Evolutionary conservation across 1,284 basidiomycete species (phyloP), one percentile per base, ranked within the genome.

Genomic region (Malassezia nana): DNA sequence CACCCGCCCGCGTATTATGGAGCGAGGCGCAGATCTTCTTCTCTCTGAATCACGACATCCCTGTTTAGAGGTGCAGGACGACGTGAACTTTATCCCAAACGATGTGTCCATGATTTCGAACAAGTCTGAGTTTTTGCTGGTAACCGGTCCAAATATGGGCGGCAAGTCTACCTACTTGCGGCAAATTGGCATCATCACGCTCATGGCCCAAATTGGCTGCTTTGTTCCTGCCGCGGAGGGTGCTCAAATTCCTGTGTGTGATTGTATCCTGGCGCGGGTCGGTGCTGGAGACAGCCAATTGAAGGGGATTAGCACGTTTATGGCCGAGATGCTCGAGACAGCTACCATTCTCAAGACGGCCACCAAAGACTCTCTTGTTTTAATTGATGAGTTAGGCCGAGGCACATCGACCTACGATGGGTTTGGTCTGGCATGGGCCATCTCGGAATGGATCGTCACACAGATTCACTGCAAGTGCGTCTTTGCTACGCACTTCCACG

Each of bases 361-460:
- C 2, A 88, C 89, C 0, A 83, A 83, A 62, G 84, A 98, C 75
- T 95, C 90, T 1, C 78, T 99, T 38, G 87, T 99, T 62, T 94
- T 99, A 72, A 98, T 99, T 52, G 94, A 99, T 75, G 94, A 99
- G 75, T 82, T 99, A 0, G 92, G 92, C 28, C 80, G 92, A 77
- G 92, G 91, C n/a, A 98, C 94, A 0, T 95, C 90, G 0, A 98
- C 94, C 0, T 95, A 95, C 66, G 94, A 99, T 74, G 94, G 94
- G 0, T 98, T 98, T 67, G 94, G 94, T 10, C 80, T 99, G 1
- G 94, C 94, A 0, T 99, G 92, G 91, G 90, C 92, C 1, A 98
- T 98, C 64, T 92, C 89, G 29, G 94, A 98, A 44, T 86, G 92
- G 71, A 94, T 99, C 59, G 89, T 89, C 1, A 87, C 84, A 1